phyloP scores from a whole-genome alignment of 768 basidiomycete species.

The Tubosaeta sp. region DNA sequence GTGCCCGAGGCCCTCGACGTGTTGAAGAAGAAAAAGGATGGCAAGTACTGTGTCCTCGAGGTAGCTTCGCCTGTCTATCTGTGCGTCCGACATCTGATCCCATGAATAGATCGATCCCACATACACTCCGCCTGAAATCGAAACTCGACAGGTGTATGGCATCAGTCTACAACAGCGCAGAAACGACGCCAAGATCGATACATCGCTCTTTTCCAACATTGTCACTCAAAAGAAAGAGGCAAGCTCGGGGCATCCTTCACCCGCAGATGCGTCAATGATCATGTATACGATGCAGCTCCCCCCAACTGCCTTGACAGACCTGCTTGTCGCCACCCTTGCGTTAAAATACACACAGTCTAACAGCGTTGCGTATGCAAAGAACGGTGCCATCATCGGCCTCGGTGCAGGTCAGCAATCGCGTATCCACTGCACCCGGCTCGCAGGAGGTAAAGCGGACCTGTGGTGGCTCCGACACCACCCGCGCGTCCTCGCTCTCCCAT shows the following conservation, averaged over 20 bases:
- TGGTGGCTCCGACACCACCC: constrained; percentile 99
- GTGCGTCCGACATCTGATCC: constrained; percentile 7
- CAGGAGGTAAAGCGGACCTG: constrained; percentile 95
- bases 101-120: constrained; percentile 73
- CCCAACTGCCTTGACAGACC: constrained; percentile 71
- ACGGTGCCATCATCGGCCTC: constrained; percentile 89
- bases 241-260: constrained; percentile 18
- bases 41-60: constrained; percentile 97
- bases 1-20: constrained; percentile 83
- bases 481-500: constrained; percentile 85
- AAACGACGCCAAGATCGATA: constrained; percentile 86
- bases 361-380: constrained; percentile 92
- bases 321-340: constrained; percentile 93
- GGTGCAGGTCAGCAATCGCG: constrained; percentile 98
- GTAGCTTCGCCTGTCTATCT: constrained; percentile 35
- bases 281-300: constrained; percentile 53
- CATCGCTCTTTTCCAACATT: constrained; percentile 76
- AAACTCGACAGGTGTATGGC: constrained; percentile 96
- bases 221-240: constrained; percentile 88
- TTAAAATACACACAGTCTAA: constrained; percentile 99
- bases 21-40: constrained; percentile 92
- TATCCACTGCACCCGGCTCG: constrained; percentile 98
- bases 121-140: constrained; percentile 73
- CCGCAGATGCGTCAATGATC: neutral
- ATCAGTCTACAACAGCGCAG: constrained; percentile 84